These are phyloP conservation scores for Epichloe scottii DNA, from an alignment of 2,329 filamentous ascomycete genomes.

Conservation along the genomic window DNA sequence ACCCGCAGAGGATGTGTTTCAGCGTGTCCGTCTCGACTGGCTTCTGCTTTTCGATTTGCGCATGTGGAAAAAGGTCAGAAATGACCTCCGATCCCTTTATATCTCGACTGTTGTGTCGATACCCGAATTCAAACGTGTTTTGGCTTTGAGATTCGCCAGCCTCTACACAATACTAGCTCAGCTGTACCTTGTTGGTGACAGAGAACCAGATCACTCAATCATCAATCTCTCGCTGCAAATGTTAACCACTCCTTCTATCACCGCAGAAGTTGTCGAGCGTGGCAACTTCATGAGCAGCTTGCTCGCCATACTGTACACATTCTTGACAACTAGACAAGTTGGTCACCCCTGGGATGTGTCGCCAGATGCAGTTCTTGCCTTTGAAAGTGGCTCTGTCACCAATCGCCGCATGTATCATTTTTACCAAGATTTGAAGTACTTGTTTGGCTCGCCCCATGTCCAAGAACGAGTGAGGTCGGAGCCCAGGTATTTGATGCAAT, in stretches of 20 bases:
- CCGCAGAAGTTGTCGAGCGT: slow-evolving; percentile 83
- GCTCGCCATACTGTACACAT: slow-evolving; percentile 94
- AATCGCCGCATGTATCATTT: slow-evolving; percentile 97
- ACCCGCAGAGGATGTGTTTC: slow-evolving; percentile 74
- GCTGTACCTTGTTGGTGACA: slow-evolving; percentile 86
- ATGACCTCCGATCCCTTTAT: slow-evolving; percentile 83
- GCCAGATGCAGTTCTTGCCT: slow-evolving; percentile 73
- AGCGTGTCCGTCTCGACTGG: slow-evolving; percentile 84
- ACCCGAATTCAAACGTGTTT: slow-evolving; percentile 86
- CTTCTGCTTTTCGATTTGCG: slow-evolving; percentile 87
- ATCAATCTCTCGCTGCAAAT: slow-evolving; percentile 96
- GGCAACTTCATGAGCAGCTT: slow-evolving; percentile 94
- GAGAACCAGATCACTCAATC: slow-evolving; percentile 95
- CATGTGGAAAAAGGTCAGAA: slow-evolving; percentile 92
- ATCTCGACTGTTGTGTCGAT: slow-evolving; percentile 94
- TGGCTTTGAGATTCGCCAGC: slow-evolving; percentile 87
- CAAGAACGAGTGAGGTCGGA: slow-evolving; percentile 74
- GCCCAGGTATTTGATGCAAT: slow-evolving; percentile 81
- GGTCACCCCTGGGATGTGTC: slow-evolving; percentile 85
- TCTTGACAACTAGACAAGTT: slow-evolving; percentile 89
- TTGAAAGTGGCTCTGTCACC: slow-evolving; percentile 87
- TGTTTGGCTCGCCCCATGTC: slow-evolving; percentile 79
- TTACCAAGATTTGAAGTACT: slow-evolving; percentile 85
- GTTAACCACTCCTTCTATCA: slow-evolving; percentile 92
- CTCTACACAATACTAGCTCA: slow-evolving; percentile 90